A percentile compares a stretch with the other conserved stretches of the same genome.
Conservation (phyloP, 805 yeast genomes). For the Lipomyces lipofer region DNA sequence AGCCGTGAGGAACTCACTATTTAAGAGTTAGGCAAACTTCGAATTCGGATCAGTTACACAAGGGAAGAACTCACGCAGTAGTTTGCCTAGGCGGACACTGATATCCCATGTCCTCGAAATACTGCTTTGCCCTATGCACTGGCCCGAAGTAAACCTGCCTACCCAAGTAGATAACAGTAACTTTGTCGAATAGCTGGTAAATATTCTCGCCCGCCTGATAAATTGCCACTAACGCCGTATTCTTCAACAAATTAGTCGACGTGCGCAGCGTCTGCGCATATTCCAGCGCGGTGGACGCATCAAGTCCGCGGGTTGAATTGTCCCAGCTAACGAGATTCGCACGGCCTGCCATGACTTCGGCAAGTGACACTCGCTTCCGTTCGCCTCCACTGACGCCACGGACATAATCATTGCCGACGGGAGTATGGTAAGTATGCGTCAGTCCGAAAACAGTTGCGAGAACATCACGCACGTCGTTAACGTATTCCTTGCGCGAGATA, state of each 20-base stretch:
- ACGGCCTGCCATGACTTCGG: conserved; percentile 69
- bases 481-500: conserved; percentile 50
- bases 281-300: conserved; percentile 79
- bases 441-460: conserved; percentile 49
- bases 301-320: conserved; percentile 84
- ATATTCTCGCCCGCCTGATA: conserved; percentile 70
- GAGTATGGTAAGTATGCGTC: conserved; percentile 46
- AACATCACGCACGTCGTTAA: conserved; percentile 80
- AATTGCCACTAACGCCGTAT: conserved; percentile 66
- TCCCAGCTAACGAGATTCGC: conserved; percentile 72
- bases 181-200: conserved; percentile 64
- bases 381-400: conserved; percentile 68
- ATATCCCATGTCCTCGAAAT: conserved; percentile 66
- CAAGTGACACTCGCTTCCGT: conserved; percentile 79
- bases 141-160: conserved; percentile 69
- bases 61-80: conserved; percentile 45
- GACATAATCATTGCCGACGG: conserved; percentile 49
- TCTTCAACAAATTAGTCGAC: conserved; percentile 53
- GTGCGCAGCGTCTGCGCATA: conserved; percentile 66
- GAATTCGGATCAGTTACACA: not conserved
- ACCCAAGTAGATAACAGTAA: conserved; percentile 59
- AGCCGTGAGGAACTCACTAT: conserved; percentile 61
- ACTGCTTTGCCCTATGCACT: conserved; percentile 52
- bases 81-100: conserved; percentile 64
- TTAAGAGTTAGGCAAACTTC: not conserved